Base-by-base conservation (phyloP, 805 yeast genomes). In the Spathaspora arborariae region DNA sequence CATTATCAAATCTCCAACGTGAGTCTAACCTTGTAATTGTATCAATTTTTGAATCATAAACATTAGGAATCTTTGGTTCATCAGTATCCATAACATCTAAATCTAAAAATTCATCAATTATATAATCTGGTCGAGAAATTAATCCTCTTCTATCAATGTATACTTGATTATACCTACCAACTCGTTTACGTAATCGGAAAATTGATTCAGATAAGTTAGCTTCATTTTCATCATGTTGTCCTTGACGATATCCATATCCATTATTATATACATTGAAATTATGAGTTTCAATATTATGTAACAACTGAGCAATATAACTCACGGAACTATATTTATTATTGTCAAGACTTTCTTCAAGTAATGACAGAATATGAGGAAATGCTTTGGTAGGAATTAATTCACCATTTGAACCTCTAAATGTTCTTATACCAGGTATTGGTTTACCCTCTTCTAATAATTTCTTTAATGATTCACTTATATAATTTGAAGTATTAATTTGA, bases 91-190 rank as follows among this genome's bases (percentile, higher is more conserved):
- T 60, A 20, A 46, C 47, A 33, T 64, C 59, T 18, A 46, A 39
- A n/a, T 39, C 30, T 20, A 43, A 35, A 13, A 38, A 45, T 1
- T 54, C 54, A 16, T 57, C 60, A n/a, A 56, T 57, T 8, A 59
- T 76, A 6, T 67, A 60, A 34, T 43, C 24, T 19, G 46, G 46
- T 27, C 46, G 20, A 10, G 22, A 11, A 26, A 40, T 15, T 51
- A 81, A 70, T 19, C 80, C 84, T 56, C 81, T 79, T 62, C 96
- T 74, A 65, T 91, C 98, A 49, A 91, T 65, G 69, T 85, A 87
- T 16, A 76, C 65, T 40, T 85, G 74, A 34, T 86, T 86, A 41
- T 76, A 73, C 57, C 96, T 77, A 16, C 94, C 96, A 30, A 74
- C 67, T 57, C 98, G 79, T 59, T 82, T 84, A 51, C 97, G 76